These are phyloP conservation scores for Miamiensis avidus DNA, from an alignment of 169 alveolate species.

Conservation along the genomic window DNA sequence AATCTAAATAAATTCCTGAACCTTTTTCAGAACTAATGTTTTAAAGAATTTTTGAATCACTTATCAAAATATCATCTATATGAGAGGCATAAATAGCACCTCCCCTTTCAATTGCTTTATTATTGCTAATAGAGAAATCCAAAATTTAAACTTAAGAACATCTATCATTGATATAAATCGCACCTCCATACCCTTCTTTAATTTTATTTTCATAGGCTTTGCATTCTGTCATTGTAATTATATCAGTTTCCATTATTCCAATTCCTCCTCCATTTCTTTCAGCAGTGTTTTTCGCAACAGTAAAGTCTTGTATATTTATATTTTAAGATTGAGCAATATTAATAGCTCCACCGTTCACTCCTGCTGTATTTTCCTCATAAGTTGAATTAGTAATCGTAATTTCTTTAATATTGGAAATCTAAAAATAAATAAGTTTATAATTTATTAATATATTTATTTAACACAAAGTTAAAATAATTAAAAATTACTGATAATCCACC, in stretches of 20 bases:
- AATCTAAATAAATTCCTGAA: not conserved
- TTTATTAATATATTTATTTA: too few species aligned
- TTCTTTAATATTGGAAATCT: too few species aligned
- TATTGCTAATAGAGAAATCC: too few species aligned
- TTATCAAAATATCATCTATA: too few species aligned
- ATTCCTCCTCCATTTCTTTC: not conserved
- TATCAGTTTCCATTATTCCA: too few species aligned
- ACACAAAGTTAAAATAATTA: too few species aligned
- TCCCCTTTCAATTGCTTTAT: not conserved
- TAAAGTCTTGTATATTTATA: not conserved
- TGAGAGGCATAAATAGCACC: not conserved
- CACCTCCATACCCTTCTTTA: not conserved
- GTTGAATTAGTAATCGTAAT: too few species aligned
- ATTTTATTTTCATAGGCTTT: not conserved
- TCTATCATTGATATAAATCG: not conserved
- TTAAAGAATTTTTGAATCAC: not conserved
- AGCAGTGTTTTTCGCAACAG: not conserved
- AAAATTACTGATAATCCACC: not conserved
- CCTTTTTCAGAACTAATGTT: not conserved
- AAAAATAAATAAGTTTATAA: too few species aligned
- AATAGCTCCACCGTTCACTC: not conserved
- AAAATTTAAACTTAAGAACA: too few species aligned
- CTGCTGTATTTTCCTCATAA: not conserved
- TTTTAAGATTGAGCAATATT: not conserved
- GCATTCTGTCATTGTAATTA: not conserved